Conservation (phyloP, 2,329 filamentous ascomycete genomes). For the Trichoderma sp. region DNA sequence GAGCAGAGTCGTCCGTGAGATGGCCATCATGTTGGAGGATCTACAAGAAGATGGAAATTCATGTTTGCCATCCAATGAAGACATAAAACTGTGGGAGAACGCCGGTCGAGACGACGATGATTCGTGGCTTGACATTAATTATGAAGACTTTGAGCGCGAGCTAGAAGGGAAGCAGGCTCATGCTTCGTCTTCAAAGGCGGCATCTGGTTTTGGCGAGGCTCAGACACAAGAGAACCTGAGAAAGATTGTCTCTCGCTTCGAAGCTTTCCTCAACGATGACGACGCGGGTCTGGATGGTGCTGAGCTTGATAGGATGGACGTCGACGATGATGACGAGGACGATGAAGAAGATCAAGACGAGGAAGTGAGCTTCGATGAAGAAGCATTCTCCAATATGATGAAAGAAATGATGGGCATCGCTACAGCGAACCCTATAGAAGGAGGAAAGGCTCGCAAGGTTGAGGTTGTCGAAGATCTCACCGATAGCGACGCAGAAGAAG, state of each 20-base stretch:
- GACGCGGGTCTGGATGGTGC: constrained; percentile 76
- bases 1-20: constrained; percentile 67
- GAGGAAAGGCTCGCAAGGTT: not conserved
- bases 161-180: constrained; percentile 52
- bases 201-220: constrained; percentile 60
- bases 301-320: constrained; percentile 68
- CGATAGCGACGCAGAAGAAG: constrained; percentile 47
- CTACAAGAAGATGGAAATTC: constrained; percentile 66
- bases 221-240: constrained; percentile 72
- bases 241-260: constrained; percentile 92
- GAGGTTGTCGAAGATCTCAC: constrained; percentile 15
- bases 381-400: constrained; percentile 84
- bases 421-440: constrained; percentile 18
- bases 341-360: constrained; percentile 48
- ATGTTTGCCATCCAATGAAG: constrained; percentile 64
- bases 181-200: constrained; percentile 35
- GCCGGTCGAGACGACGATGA: constrained; percentile 72
- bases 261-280: constrained; percentile 85
- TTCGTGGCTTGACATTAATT: constrained; percentile 88
- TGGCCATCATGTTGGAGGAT: constrained; percentile 74
- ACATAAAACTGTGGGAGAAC: constrained; percentile 69
- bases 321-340: constrained; percentile 50
- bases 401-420: constrained; percentile 80
- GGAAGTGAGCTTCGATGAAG: constrained; percentile 74
- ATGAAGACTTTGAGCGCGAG: constrained; percentile 82